A percentile compares a stretch with the other conserved stretches of the same genome.
Evolutionary conservation across 768 basidiomycete genomes (phyloP).

Genomic region (Mycena olivaceomarginata): DNA sequence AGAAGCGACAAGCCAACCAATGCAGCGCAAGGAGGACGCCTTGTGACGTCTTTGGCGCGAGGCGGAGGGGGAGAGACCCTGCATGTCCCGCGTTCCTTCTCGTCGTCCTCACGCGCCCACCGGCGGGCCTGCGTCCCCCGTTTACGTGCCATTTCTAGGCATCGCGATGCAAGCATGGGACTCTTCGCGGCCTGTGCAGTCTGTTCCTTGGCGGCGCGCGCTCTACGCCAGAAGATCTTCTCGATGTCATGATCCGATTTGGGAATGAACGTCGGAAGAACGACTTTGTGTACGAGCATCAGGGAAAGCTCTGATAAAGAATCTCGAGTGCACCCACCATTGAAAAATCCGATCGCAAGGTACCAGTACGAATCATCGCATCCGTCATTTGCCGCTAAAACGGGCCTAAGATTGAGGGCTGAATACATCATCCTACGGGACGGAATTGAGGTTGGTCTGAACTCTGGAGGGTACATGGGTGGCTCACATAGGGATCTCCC

Average conservation of each 20-base stretch:
- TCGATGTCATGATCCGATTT: slow-evolving; percentile 54
- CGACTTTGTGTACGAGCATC: slow-evolving; percentile 56
- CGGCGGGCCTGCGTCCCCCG: slow-evolving; percentile 75
- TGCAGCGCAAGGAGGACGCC: slow-evolving; percentile 68
- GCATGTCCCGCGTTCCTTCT: slow-evolving; percentile 67
- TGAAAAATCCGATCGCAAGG: slow-evolving; percentile 87
- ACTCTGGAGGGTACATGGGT: background rate
- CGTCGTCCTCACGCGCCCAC: slow-evolving; percentile 88
- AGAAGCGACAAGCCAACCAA: slow-evolving; percentile 88
- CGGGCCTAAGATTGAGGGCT: slow-evolving; percentile 86
- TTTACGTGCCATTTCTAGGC: slow-evolving; percentile 78
- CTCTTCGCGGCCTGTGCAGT: slow-evolving; percentile 78
- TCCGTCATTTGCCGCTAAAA: slow-evolving; percentile 64
- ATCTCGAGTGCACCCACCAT: slow-evolving; percentile 49
- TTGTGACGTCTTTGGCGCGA: slow-evolving; percentile 43
- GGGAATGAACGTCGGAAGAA: slow-evolving; percentile 85
- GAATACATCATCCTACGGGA: slow-evolving; percentile 87
- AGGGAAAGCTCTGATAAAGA: background rate
- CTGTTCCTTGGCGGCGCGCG: slow-evolving; percentile 80
- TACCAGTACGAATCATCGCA: slow-evolving; percentile 85
- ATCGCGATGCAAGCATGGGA: slow-evolving; percentile 76
- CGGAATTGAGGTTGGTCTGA: background rate
- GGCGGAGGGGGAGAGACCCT: slow-evolving; percentile 51
- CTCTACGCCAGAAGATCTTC: slow-evolving; percentile 84
- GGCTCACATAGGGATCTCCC: slow-evolving; percentile 72